phyloP scores from a whole-genome alignment of 1,284 basidiomycete genomes.

The Pseudozyma tsukubaensis region DNA sequence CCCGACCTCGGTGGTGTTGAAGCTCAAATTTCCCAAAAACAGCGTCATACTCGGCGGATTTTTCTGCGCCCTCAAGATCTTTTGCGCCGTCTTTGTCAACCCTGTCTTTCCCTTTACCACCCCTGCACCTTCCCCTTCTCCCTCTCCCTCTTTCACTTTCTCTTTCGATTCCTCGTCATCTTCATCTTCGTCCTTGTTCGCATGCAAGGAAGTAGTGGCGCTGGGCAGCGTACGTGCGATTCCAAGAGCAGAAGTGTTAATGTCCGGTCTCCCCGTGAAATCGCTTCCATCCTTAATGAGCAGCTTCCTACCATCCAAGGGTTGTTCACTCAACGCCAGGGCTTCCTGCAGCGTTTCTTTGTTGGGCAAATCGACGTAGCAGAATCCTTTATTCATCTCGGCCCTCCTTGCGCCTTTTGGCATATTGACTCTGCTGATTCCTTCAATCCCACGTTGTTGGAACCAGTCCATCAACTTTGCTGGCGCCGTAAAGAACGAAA shows the following conservation, averaged over 20 bases:
- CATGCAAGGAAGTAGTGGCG: background rate
- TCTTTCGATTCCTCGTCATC: slow-evolving; percentile 1
- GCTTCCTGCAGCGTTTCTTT: slow-evolving; percentile 80
- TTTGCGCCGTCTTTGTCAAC: slow-evolving; percentile 82
- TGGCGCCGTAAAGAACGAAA: slow-evolving; percentile 59
- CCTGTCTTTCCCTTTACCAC: slow-evolving; percentile 61
- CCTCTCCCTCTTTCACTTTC: slow-evolving; percentile 1
- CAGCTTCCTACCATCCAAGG: slow-evolving; percentile 84
- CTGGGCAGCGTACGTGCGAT: slow-evolving; percentile 29
- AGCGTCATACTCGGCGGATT: slow-evolving; percentile 84
- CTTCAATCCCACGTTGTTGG: slow-evolving; percentile 56
- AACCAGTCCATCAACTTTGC: slow-evolving; percentile 60
- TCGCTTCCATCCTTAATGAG: slow-evolving; percentile 88
- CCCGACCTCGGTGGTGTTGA: slow-evolving; percentile 80
- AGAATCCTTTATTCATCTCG: slow-evolving; percentile 79
- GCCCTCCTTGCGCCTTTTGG: slow-evolving; percentile 70
- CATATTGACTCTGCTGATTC: slow-evolving; percentile 73
- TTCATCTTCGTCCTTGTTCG: slow-evolving; percentile 10
- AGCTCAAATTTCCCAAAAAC: slow-evolving; percentile 89
- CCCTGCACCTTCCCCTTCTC: background rate
- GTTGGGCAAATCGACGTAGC: slow-evolving; percentile 91
- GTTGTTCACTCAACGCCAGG: slow-evolving; percentile 82
- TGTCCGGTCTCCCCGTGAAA: slow-evolving; percentile 67
- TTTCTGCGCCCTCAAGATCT: slow-evolving; percentile 82
- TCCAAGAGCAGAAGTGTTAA: slow-evolving; percentile 47